Percentiles rank a stretch among this genome's conserved stretches.
These are phyloP conservation scores for Xylaria intraflava DNA, from an alignment of 495 filamentous ascomycete genomes.

Conservation along the genomic window DNA sequence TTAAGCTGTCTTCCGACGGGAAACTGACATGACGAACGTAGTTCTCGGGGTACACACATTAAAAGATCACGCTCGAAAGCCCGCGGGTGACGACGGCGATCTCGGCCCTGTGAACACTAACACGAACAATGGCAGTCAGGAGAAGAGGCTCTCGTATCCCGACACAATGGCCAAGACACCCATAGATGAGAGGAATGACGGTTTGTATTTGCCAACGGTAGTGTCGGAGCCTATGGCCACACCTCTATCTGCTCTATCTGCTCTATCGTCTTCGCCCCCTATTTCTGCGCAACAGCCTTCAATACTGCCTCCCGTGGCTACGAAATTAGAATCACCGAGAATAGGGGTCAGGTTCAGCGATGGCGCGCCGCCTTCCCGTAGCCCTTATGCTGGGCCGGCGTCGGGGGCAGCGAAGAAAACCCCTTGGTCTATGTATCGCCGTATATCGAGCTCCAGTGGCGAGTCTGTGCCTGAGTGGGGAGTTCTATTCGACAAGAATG, in stretches of 20 bases:
- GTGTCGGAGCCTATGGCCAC: not conserved
- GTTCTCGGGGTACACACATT: conserved; percentile 13
- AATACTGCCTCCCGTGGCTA: not conserved
- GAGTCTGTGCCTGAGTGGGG: conserved; percentile 56
- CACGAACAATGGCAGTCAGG: not conserved
- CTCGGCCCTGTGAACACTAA: not conserved
- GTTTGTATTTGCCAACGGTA: not conserved
- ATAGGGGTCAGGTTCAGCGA: conserved; percentile 1
- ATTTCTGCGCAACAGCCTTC: not conserved
- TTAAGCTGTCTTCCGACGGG: not conserved
- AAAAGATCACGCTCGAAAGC: not conserved
- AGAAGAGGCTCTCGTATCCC: not conserved
- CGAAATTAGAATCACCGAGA: not conserved
- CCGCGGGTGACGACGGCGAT: not conserved
- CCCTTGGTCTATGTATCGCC: conserved; percentile 7
- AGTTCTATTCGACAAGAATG: conserved; percentile 62
- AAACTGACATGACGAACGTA: conserved; percentile 9
- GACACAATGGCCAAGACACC: not conserved
- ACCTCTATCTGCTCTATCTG: not conserved
- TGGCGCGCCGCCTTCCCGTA: not conserved
- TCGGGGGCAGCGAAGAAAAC: conserved; percentile 10
- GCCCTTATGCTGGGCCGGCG: conserved; percentile 8
- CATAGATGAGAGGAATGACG: not conserved
- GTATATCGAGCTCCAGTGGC: not conserved
- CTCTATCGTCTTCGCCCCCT: not conserved